These are phyloP conservation scores for Candida ponderosae DNA, from an alignment of 805 yeast species.

Conservation along the genomic window DNA sequence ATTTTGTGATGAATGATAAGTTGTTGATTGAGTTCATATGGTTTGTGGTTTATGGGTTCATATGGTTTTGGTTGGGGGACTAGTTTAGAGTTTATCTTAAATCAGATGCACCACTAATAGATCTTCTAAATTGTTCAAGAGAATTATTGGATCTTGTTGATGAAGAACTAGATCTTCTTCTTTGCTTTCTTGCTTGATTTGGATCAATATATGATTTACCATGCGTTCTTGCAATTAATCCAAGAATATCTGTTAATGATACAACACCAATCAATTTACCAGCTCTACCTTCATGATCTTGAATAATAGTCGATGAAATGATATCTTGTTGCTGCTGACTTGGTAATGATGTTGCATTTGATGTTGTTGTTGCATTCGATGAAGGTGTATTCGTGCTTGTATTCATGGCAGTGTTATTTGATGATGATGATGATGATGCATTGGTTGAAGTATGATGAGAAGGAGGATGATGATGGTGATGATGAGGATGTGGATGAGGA, in stretches of 20 bases:
- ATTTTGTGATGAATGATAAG: too few species aligned
- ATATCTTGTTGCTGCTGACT: slow-evolving; percentile 10
- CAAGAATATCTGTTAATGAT: slow-evolving; percentile 83
- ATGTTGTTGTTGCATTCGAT: slow-evolving; percentile 5
- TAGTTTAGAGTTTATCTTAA: slow-evolving; percentile 9
- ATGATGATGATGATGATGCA: slow-evolving; percentile 14
- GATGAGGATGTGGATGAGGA: not conserved
- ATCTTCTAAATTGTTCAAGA: slow-evolving; percentile 36
- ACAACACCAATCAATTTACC: slow-evolving; percentile 89
- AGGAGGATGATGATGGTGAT: too few species aligned
- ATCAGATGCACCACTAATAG: slow-evolving; percentile 29
- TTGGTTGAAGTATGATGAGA: too few species aligned
- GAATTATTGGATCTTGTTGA: slow-evolving; percentile 19
- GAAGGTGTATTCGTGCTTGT: too few species aligned
- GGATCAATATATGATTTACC: slow-evolving; percentile 73
- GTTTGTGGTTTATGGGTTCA: too few species aligned
- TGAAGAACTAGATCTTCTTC: slow-evolving; percentile 49
- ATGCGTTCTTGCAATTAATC: slow-evolving; percentile 65
- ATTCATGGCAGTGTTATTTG: too few species aligned
- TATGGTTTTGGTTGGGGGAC: too few species aligned
- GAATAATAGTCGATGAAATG: slow-evolving; percentile 10
- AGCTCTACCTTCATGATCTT: slow-evolving; percentile 44
- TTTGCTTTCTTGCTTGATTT: slow-evolving; percentile 75
- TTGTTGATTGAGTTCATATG: too few species aligned
- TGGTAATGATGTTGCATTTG: slow-evolving; percentile 12